Conservation (phyloP, 768 basidiomycete genomes). For the Kondoa malvinella region DNA sequence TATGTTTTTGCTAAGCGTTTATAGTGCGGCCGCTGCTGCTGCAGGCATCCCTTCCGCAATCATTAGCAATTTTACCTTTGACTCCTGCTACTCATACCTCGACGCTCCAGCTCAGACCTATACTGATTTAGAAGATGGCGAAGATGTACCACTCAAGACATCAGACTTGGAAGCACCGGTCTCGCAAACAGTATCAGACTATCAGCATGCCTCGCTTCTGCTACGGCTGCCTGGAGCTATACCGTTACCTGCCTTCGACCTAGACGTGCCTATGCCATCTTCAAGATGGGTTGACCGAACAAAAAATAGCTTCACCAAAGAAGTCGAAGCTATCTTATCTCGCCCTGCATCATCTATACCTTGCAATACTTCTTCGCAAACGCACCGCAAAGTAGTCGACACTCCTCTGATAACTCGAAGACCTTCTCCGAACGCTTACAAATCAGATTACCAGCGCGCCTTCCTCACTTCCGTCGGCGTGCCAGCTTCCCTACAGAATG, state of each 20-base stretch:
- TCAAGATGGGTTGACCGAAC: constrained; percentile 45
- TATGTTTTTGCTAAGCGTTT: background rate
- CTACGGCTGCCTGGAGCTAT: constrained; percentile 55
- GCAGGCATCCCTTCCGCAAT: constrained; percentile 52
- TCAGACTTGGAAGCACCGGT: constrained; percentile 45
- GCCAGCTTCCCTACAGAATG: constrained; percentile 40
- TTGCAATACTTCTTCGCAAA: constrained; percentile 13
- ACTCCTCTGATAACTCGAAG: constrained; percentile 58
- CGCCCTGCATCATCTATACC: constrained; percentile 28
- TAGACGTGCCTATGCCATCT: constrained; percentile 43
- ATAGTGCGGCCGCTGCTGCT: constrained; percentile 44
- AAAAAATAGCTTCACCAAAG: constrained; percentile 37
- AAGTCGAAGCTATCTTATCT: constrained; percentile 38
- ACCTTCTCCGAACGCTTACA: constrained; percentile 41
- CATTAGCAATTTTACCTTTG: constrained; percentile 69
- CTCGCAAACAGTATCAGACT: constrained; percentile 47
- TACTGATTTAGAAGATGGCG: background rate
- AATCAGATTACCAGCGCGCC: constrained; percentile 39
- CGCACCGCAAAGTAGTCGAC: constrained; percentile 22
- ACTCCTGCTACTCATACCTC: constrained; percentile 64
- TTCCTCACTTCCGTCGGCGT: constrained; percentile 48
- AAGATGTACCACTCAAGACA: constrained; percentile 43
- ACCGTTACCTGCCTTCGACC: constrained; percentile 55
- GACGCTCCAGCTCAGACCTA: constrained; percentile 35
- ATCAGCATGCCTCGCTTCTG: constrained; percentile 53